Conservation (phyloP, 2,329 filamentous ascomycete genomes). For the Ramularia endophylla region DNA sequence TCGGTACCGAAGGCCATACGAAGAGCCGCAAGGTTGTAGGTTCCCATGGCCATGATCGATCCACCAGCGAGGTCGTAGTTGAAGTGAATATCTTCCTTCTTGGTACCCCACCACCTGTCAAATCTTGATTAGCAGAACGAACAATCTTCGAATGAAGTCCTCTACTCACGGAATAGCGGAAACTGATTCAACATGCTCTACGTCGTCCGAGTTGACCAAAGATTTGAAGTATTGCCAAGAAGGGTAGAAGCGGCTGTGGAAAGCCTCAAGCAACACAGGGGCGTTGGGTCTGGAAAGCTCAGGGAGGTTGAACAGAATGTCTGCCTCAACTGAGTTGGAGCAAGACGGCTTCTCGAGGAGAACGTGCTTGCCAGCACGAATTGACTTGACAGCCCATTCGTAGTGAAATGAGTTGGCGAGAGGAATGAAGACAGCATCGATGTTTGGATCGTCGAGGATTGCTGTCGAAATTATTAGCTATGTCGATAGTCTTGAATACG, state of each 20-base stretch:
- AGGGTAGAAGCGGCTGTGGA: conserved; percentile 1
- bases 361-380: conserved; percentile 1
- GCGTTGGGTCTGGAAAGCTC: conserved; percentile 1
- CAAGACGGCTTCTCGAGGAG: neutral
- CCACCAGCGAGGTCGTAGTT: conserved; percentile 1
- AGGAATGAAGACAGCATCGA: neutral
- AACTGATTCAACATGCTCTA: neutral
- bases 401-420: neutral
- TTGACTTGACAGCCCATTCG: neutral
- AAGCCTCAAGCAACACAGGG: neutral
- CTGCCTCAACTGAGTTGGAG: neutral
- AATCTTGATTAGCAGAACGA: too few species aligned
- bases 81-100: conserved; percentile 1
- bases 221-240: neutral
- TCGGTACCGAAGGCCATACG: neutral
- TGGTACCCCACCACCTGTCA: conserved; percentile 1
- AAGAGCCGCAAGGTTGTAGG: neutral
- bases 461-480: neutral
- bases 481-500: neutral
- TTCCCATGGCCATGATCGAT: conserved; percentile 1
- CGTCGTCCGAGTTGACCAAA: neutral
- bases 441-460: neutral
- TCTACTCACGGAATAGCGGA: neutral
- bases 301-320: neutral
- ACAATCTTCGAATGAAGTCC: too few species aligned